Evolutionary conservation across 768 basidiomycete genomes (phyloP).

Genomic region (Xerocomellus intermedius): DNA sequence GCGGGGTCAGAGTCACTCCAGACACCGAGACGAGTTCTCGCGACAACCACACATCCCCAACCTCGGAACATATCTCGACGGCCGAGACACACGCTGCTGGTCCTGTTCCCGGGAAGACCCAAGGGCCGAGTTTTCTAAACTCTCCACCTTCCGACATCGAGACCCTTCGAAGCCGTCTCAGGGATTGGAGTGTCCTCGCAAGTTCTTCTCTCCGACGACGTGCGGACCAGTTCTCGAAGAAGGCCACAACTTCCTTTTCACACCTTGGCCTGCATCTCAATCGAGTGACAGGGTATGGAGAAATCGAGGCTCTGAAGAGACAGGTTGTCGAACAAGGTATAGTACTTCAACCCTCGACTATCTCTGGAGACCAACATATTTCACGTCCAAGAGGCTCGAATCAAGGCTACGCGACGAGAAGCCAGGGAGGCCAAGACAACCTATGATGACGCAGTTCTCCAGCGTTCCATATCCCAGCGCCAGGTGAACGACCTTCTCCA

Average conservation of each 20-base stretch:
- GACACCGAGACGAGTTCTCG: background rate
- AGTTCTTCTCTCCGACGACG: conserved; percentile 42
- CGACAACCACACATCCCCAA: conserved; percentile 3
- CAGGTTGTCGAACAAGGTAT: conserved; percentile 80
- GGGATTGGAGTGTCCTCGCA: conserved; percentile 46
- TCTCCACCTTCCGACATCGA: conserved; percentile 20
- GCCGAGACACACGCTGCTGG: background rate
- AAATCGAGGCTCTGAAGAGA: conserved; percentile 79
- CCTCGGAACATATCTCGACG: conserved; percentile 3
- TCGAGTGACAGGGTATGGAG: conserved; percentile 87
- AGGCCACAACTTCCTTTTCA: conserved; percentile 60
- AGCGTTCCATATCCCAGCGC: conserved; percentile 85
- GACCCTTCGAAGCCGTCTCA: conserved; percentile 37
- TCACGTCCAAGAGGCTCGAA: conserved; percentile 60
- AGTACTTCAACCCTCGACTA: conserved; percentile 20
- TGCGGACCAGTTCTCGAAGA: conserved; percentile 56
- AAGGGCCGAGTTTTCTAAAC: background rate
- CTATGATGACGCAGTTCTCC: conserved; percentile 75
- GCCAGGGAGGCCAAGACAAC: conserved; percentile 71
- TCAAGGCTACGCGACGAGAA: conserved; percentile 62
- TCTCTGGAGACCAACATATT: conserved; percentile 10
- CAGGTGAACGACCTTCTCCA: conserved; percentile 94
- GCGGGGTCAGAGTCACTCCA: background rate
- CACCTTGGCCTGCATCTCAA: conserved; percentile 80
- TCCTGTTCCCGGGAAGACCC: background rate